Evolutionary conservation across 2,329 filamentous ascomycete species (phyloP).

Genomic region (Arthrobotrys sphaeroides): DNA sequence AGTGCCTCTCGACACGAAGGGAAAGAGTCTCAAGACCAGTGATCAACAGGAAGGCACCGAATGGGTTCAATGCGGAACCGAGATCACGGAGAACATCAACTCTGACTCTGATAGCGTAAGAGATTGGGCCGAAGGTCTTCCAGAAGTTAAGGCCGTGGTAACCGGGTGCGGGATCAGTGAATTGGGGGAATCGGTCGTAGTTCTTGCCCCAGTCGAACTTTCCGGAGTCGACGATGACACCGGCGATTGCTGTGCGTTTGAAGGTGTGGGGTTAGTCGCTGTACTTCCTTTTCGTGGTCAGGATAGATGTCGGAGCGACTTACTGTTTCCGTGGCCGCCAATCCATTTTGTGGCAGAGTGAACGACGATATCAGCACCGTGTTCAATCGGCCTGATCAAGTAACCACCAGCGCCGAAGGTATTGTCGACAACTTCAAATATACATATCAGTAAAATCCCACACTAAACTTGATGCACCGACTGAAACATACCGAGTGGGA

Average conservation of each 20-base stretch:
- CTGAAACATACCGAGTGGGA: slow-evolving; percentile 63
- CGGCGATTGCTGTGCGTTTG: slow-evolving; percentile 27
- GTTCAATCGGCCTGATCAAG: slow-evolving; percentile 84
- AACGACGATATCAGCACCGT: slow-evolving; percentile 92
- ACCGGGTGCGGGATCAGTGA: slow-evolving; percentile 85
- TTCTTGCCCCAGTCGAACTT: slow-evolving; percentile 94
- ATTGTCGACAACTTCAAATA: slow-evolving; percentile 76
- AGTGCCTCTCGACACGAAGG: slow-evolving; percentile 85
- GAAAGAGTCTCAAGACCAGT: slow-evolving; percentile 90
- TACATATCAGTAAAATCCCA: slow-evolving; percentile 19
- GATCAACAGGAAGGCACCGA: slow-evolving; percentile 89
- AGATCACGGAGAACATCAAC: slow-evolving; percentile 91
- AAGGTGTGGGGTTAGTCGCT: neutral
- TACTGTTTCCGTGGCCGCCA: slow-evolving; percentile 90
- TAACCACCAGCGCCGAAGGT: slow-evolving; percentile 94
- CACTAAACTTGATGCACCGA: slow-evolving; percentile 56
- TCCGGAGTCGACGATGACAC: slow-evolving; percentile 84
- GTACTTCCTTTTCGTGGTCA: neutral
- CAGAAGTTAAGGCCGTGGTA: slow-evolving; percentile 95
- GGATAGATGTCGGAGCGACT: neutral
- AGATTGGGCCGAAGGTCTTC: slow-evolving; percentile 84
- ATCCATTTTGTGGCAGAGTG: slow-evolving; percentile 85
- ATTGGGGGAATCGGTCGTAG: slow-evolving; percentile 85
- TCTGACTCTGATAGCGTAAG: slow-evolving; percentile 80
- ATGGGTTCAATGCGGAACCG: slow-evolving; percentile 83